Evolutionary conservation across 1,284 basidiomycete genomes (phyloP).

Genomic region (Trichosporon sp.): DNA sequence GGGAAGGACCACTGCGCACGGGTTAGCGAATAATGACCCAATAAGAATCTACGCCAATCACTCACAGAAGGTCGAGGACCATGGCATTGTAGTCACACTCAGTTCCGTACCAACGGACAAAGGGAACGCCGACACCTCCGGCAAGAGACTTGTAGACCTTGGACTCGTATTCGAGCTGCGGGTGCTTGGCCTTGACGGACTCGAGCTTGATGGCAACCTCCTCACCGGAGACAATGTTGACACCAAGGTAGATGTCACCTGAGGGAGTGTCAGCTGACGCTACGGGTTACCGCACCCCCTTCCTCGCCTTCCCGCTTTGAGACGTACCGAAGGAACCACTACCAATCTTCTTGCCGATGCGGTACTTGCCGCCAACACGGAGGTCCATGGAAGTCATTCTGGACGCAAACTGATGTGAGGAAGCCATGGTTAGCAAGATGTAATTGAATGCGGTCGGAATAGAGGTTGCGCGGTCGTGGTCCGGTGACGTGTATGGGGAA

Average conservation of each 20-base stretch:
- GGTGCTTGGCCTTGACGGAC: conserved; percentile 99
- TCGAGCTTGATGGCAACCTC: conserved; percentile 99
- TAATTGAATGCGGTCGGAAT: neutral
- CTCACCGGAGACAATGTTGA: conserved; percentile 99
- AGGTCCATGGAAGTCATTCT: conserved; percentile 72
- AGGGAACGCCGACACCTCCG: conserved; percentile 96
- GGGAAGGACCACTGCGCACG: conserved; percentile 70
- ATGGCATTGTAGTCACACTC: conserved; percentile 99
- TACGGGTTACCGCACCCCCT: neutral
- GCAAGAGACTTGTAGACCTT: conserved; percentile 97
- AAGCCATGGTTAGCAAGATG: neutral
- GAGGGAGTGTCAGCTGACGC: conserved; percentile 28
- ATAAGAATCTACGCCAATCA: conserved; percentile 13
- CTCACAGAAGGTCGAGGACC: conserved; percentile 88
- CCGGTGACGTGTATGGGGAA: neutral
- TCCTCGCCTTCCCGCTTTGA: conserved; percentile 1
- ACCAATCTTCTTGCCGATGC: conserved; percentile 99
- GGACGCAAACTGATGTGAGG: conserved; percentile 24
- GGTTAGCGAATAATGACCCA: conserved; percentile 18
- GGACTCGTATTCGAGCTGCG: conserved; percentile 99
- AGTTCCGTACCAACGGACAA: conserved; percentile 97
- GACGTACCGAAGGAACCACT: conserved; percentile 92
- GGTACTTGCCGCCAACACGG: conserved; percentile 96
- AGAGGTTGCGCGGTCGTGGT: neutral
- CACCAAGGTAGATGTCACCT: conserved; percentile 99